Percentiles rank a stretch among this genome's conserved stretches.
These are phyloP conservation scores for Suhomyces chickasaworum DNA, from an alignment of 1,139 yeast species.

Conservation along the genomic window DNA sequence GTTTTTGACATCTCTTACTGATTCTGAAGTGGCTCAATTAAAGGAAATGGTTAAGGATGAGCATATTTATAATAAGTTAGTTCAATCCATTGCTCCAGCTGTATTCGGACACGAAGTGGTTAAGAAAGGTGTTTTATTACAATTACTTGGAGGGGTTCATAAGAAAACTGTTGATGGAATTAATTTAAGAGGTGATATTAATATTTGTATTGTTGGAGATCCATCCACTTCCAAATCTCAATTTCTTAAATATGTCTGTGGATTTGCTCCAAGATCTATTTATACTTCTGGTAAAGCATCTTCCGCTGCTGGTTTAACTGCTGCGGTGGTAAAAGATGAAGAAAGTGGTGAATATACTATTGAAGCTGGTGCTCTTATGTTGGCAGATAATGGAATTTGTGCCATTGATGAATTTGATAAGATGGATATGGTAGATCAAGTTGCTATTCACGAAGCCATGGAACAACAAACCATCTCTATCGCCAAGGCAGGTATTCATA, in stretches of 20 bases:
- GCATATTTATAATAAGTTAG: conserved; percentile 81
- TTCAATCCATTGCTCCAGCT: conserved; percentile 92
- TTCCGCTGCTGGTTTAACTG: conserved; percentile 98
- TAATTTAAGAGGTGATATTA: conserved; percentile 94
- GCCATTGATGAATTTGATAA: conserved; percentile 98
- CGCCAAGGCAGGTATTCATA: conserved; percentile 98
- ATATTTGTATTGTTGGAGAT: conserved; percentile 96
- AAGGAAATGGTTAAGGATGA: conserved; percentile 91
- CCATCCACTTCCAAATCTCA: conserved; percentile 98
- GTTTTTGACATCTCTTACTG: conserved; percentile 76
- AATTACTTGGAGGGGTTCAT: conserved; percentile 94
- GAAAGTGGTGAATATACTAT: conserved; percentile 97
- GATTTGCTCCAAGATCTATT: conserved; percentile 90
- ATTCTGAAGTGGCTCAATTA: conserved; percentile 81
- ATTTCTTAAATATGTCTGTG: conserved; percentile 88
- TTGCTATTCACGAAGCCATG: conserved; percentile 99
- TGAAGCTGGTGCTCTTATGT: conserved; percentile 98
- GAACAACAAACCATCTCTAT: conserved; percentile 98
- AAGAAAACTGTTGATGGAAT: conserved; percentile 94
- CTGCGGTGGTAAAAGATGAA: conserved; percentile 96
- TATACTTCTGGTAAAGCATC: conserved; percentile 99
- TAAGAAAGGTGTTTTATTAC: conserved; percentile 88
- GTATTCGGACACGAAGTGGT: conserved; percentile 95
- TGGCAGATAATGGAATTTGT: conserved; percentile 98
- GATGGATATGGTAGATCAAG: conserved; percentile 95